Conservation (phyloP, 176 grass and related monocot species). For the Carex scoparia region DNA sequence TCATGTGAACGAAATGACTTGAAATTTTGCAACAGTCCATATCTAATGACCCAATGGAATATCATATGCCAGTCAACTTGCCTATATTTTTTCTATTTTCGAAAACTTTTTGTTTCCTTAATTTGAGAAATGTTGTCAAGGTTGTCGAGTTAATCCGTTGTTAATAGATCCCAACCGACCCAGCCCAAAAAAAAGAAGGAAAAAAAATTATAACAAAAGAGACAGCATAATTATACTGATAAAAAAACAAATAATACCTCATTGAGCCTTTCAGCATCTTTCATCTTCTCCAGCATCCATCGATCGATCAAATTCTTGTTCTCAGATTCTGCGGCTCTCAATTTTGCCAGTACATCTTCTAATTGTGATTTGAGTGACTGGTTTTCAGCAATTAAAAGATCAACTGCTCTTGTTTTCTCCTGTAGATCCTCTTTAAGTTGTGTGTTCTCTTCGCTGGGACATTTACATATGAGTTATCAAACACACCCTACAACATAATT, state of each 20-base stretch:
- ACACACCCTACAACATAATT: conserved; percentile 8
- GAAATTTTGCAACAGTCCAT: not conserved
- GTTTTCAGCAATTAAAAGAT: conserved; percentile 81
- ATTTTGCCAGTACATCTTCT: conserved; percentile 54
- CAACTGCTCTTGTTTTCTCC: conserved; percentile 66
- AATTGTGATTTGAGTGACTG: conserved; percentile 58
- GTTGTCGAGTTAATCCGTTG: not conserved
- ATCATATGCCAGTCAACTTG: not conserved
- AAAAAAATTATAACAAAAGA: not conserved
- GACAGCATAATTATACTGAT: not conserved
- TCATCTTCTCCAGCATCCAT: conserved; percentile 98
- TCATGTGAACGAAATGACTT: not conserved
- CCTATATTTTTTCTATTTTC: not conserved
- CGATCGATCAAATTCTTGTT: conserved; percentile 72
- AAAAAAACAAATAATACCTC: conserved; percentile 45
- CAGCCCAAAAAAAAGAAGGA: not conserved
- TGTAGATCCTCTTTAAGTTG: conserved; percentile 63
- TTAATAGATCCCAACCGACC: not conserved
- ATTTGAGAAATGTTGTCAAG: not conserved
- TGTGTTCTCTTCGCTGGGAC: conserved; percentile 64
- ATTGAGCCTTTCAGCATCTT: conserved; percentile 95
- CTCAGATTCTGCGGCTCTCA: conserved; percentile 57
- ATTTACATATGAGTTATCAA: conserved; percentile 12
- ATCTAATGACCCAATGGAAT: not conserved
- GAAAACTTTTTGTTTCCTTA: not conserved